phyloP scores from a whole-genome alignment of 116 monocot species.

The Phalaenopsis hybrid region DNA sequence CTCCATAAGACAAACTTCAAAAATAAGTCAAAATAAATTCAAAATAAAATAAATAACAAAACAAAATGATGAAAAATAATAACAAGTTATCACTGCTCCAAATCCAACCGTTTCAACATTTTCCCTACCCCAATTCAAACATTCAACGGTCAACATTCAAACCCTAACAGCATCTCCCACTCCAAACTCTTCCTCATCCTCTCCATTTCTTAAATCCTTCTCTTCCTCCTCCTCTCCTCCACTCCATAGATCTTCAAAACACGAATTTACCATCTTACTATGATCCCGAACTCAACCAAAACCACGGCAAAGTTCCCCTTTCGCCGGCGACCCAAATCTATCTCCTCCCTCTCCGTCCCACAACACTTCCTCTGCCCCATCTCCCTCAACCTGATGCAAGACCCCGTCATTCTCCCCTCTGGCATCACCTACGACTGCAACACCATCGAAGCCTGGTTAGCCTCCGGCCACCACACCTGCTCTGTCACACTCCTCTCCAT shows the following conservation, averaged over 20 bases:
- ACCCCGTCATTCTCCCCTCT: conserved; percentile 45
- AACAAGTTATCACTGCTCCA: background rate
- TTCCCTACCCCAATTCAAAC: conserved; percentile 5
- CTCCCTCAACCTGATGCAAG: conserved; percentile 62
- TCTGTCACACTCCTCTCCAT: conserved; percentile 31
- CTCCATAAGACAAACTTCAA: too few species aligned
- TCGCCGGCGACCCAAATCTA: conserved; percentile 1
- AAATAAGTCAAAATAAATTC: too few species aligned
- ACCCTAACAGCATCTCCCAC: background rate
- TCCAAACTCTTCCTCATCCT: background rate
- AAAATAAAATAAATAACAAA: too few species aligned
- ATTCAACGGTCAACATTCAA: conserved; percentile 9
- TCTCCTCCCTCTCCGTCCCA: conserved; percentile 24
- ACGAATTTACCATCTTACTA: background rate
- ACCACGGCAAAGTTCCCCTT: background rate
- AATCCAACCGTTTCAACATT: conserved; percentile 1
- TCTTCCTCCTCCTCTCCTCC: background rate
- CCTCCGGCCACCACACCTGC: conserved; percentile 24
- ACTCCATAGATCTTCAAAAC: background rate
- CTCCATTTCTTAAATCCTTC: background rate
- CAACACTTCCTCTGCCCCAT: conserved; percentile 58
- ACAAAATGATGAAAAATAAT: too few species aligned
- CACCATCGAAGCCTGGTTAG: conserved; percentile 68
- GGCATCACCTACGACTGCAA: conserved; percentile 76
- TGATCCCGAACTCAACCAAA: background rate